These are phyloP conservation scores for Colletotrichum tropicicola DNA, from an alignment of 2,329 filamentous ascomycete genomes.

Conservation along the genomic window DNA sequence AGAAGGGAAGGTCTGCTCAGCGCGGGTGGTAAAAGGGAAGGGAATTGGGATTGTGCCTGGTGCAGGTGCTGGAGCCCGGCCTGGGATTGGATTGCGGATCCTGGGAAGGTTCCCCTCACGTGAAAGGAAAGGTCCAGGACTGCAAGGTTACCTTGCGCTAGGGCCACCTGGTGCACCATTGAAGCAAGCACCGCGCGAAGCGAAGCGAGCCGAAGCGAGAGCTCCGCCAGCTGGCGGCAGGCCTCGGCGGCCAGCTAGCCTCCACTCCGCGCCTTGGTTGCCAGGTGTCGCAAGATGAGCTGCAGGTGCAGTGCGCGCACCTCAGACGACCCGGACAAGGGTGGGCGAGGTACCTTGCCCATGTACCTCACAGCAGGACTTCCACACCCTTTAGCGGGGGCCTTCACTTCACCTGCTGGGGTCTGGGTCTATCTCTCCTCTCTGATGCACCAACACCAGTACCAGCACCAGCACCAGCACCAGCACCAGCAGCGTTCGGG, in stretches of 20 bases:
- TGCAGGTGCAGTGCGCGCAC: slow-evolving; percentile 6
- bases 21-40: background rate
- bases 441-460: background rate
- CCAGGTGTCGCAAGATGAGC: slow-evolving; percentile 2
- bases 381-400: background rate
- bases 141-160: slow-evolving; percentile 24
- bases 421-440: slow-evolving; percentile 3
- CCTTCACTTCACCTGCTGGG: slow-evolving; percentile 1
- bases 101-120: slow-evolving; percentile 26
- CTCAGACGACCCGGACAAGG: slow-evolving; percentile 15
- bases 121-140: slow-evolving; percentile 26
- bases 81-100: slow-evolving; percentile 28
- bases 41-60: slow-evolving; percentile 17
- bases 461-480: background rate
- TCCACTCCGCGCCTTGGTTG: background rate
- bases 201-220: slow-evolving; percentile 2
- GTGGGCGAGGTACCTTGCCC: background rate
- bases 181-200: slow-evolving; percentile 7
- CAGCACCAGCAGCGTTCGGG: background rate
- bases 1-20: slow-evolving; percentile 11
- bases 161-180: slow-evolving; percentile 22
- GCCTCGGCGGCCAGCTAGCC: background rate
- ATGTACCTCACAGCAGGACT: background rate
- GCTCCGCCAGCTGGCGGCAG: background rate
- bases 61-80: background rate